Evolutionary conservation across 768 basidiomycete genomes (phyloP), one percentile per base, ranked within the genome.

Genomic region (Pleurotus tuber-regium): DNA sequence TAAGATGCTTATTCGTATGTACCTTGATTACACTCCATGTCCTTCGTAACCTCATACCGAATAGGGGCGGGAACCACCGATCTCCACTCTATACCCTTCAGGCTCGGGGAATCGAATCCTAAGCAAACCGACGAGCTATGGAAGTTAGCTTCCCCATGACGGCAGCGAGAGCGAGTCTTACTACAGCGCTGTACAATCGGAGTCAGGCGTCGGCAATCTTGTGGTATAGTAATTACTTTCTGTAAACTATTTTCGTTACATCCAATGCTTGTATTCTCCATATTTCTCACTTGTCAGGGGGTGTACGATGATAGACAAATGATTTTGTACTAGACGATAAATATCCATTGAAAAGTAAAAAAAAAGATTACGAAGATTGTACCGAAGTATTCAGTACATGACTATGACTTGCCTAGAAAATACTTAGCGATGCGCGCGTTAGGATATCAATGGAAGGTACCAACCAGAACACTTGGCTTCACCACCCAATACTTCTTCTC

Each of bases 401-500:
- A 9, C 18, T 42, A 10, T 8, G 21, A 19, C 19, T 11, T 4
- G 6, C 14, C 6, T 16, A 16, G 36, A 16, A 16, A 7, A 8
- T 16, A 11, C 14, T 38, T 16, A 38, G 36, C 36, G 19, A n/a
- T 7, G 19, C n/a, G 12, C 36, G 5, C n/a, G 5, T 11, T 14
- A 4, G 36, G 19, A 7, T 14, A 18, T 7, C 14, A 18, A 6
- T 38, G 19, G 8, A 38, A 21, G 11, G n/a, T n/a, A 42, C 41
- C 6, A 19, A 48, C 29, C 18, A 48, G n/a, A 18, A 48, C 24
- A 33, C 25, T 21, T 28, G 46, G 66, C 59, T 83, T 87, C 25
- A 92, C 73, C 28, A 86, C 67, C 92, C 92, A 94, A 53, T 83
- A 66, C 63, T 81, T 89, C 69, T 75, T 82, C 52, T 82, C 79